phyloP scores from a whole-genome alignment of 2,329 filamentous ascomycete species.

The Tolypocladium ophioglossoides region DNA sequence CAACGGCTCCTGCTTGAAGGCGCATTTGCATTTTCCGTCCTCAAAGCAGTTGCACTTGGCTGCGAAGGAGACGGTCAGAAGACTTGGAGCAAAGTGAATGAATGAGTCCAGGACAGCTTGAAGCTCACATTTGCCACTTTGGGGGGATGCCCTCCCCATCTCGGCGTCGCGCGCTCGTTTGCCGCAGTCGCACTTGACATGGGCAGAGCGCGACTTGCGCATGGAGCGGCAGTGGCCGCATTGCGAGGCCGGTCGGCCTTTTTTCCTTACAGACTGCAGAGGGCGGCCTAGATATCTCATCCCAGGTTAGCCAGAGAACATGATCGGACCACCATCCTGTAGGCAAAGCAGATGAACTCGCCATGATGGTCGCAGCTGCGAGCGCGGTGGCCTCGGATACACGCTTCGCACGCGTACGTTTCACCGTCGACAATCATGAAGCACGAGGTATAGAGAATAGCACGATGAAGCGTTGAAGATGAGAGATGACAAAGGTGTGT shows the following conservation, averaged over 20 bases:
- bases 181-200: slow-evolving; percentile 1
- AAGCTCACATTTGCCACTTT: neutral
- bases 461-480: neutral
- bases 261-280: neutral
- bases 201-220: slow-evolving; percentile 1
- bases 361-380: neutral
- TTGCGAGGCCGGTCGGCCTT: slow-evolving; percentile 1
- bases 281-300: neutral
- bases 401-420: slow-evolving; percentile 1
- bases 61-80: neutral
- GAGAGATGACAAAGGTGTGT: neutral
- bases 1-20: neutral
- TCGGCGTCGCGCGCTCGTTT: neutral
- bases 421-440: slow-evolving; percentile 1
- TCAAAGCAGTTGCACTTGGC: neutral
- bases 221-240: slow-evolving; percentile 2
- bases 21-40: neutral
- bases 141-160: neutral
- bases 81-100: neutral
- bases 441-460: neutral
- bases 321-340: neutral
- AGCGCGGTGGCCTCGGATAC: slow-evolving; percentile 1
- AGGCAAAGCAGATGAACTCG: neutral
- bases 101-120: neutral
- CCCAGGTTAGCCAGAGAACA: neutral